Base-by-base conservation (phyloP, 805 yeast species). In the Ogataea nonfermentans region DNA sequence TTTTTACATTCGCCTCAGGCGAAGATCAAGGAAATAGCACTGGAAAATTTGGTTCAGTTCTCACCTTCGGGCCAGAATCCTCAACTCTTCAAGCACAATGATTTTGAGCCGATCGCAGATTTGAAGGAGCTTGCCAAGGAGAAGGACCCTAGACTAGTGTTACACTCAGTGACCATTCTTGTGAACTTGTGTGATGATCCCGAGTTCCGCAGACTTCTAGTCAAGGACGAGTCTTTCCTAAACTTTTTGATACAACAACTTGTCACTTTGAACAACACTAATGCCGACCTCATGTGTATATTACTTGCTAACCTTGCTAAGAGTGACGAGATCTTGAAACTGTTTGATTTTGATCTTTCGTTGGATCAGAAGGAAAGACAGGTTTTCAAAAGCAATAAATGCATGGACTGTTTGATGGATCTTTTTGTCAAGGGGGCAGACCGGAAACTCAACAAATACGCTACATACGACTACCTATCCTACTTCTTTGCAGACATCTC, bases 401-500 rank as follows among this genome's bases (percentile, higher is more conserved):
- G 79, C 5, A 71, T 88, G 63, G 95, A 86, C 53, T 84, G 90
- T 60, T 68, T 90, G 23, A 78, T 90, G 80, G 95, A 87, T 63
- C 79, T 90, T 55, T 89, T 88, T 57, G 95, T 89, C 28, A 84
- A 84, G 56, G 96, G 96, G 6, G 70, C 74, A 32, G 89, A 84
- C 53, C 71, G 87, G 57, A 62, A 76, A 11, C 68, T 88, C 43
- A 88, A 87, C 66, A 75, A 73, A 53, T 73, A 68, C 51, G 93
- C 95, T 2, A 74, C 76, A 51, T 91, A 65, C 55, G 96, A 90
- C 60, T 90, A 86, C 59, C 68, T 93, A 47, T 75, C 95, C 2
- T 88, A 81, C 59, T 87, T 87, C 58, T 90, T 93, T 63, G 90
- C 95, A 10, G 97, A 91, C 57, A 68, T 88, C 32, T 87, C 97